Percentiles rank a stretch among this genome's conserved stretches.
These are phyloP conservation scores for Chloris gayana DNA, from an alignment of 176 grass and related monocot genomes.

Conservation along the genomic window DNA sequence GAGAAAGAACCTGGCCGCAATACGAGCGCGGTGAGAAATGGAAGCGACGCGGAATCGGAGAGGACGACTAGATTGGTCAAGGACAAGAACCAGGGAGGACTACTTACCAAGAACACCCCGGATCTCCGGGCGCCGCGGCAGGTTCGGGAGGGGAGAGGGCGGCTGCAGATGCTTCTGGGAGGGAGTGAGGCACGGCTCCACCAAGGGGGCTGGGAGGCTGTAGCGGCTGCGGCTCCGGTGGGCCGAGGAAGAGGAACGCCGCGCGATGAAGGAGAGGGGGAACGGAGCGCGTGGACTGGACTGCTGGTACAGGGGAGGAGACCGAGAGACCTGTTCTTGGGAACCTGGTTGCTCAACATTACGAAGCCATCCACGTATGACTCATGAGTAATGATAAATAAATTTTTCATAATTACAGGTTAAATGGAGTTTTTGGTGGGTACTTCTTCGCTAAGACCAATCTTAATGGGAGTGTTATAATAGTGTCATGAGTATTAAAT, in stretches of 20 bases:
- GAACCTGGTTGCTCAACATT: too few species aligned
- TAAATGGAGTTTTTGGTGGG: too few species aligned
- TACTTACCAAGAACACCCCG: conserved; percentile 17
- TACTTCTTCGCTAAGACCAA: too few species aligned
- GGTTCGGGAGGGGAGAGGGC: not conserved
- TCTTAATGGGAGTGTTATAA: too few species aligned
- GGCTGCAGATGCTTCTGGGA: not conserved
- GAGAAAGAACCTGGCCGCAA: not conserved
- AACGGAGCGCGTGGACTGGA: conserved; percentile 28
- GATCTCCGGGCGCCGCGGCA: not conserved
- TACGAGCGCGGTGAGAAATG: not conserved
- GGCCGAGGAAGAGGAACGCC: not conserved
- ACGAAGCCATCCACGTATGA: too few species aligned
- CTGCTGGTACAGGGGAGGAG: not conserved
- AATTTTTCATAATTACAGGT: too few species aligned
- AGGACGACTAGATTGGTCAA: not conserved
- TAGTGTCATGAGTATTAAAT: too few species aligned
- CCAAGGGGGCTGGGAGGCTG: too few species aligned
- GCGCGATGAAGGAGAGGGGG: not conserved
- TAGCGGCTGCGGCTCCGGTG: not conserved
- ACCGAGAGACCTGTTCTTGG: conserved; percentile 5
- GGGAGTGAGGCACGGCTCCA: not conserved
- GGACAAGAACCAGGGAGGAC: not conserved
- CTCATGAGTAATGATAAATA: too few species aligned
- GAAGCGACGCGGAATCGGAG: not conserved